phyloP scores from a whole-genome alignment of 1,139 yeast genomes.

The Candida dubliniensis region DNA sequence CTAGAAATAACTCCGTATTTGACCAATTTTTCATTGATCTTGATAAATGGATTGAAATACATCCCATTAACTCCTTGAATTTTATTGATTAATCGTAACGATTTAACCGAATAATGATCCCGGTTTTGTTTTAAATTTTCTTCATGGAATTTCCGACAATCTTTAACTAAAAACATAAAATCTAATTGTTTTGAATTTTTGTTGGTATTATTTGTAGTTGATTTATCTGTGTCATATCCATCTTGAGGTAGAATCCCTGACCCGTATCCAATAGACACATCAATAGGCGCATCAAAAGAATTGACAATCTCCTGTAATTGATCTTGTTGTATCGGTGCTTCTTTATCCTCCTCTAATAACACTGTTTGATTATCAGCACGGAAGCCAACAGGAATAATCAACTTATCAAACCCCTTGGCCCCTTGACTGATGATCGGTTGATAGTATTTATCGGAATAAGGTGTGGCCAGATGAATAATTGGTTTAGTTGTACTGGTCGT shows the following conservation, averaged over 20 bases:
- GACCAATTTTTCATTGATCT: conserved; percentile 51
- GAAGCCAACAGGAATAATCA: conserved; percentile 26
- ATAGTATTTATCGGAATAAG: conserved; percentile 29
- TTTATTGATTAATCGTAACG: conserved; percentile 57
- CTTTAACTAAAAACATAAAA: conserved; percentile 78
- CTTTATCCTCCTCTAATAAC: conserved; percentile 38
- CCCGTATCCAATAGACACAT: conserved; percentile 80
- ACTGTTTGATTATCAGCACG: conserved; percentile 53
- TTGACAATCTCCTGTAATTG: conserved; percentile 52
- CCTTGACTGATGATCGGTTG: conserved; percentile 32
- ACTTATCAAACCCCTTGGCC: conserved; percentile 25
- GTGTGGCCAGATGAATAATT: conserved; percentile 15
- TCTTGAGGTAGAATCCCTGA: conserved; percentile 86
- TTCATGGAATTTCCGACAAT: conserved; percentile 73
- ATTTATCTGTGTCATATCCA: conserved; percentile 41
- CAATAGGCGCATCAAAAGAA: conserved; percentile 66
- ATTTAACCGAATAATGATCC: conserved; percentile 72
- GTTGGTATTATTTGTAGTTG: conserved; percentile 27
- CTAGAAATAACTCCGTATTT: conserved; percentile 86
- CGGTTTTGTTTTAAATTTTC: conserved; percentile 65
- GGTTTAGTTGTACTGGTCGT: conserved; percentile 5
- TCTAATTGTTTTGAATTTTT: conserved; percentile 64
- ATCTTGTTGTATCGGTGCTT: conserved; percentile 12
- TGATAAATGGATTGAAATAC: conserved; percentile 88
- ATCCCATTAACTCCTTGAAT: conserved; percentile 86